Evolutionary conservation across 345 rosid species (phyloP), one percentile per base, ranked within the genome.

Genomic region (Angophora floribunda): DNA sequence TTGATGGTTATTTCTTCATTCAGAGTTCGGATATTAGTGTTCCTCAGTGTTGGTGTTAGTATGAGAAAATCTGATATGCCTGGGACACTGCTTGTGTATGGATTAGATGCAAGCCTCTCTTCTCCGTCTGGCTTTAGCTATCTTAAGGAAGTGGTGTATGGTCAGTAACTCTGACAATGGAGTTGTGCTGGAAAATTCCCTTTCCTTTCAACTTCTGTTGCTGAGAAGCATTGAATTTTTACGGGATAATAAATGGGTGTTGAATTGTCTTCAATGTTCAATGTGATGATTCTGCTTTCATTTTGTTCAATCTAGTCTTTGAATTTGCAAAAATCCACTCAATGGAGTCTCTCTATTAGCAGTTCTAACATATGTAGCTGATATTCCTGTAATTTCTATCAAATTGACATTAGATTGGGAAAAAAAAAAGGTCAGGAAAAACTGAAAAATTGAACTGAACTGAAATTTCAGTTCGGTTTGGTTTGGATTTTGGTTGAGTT

Each of bases 361-460:
- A 15, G 7, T 0, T n/a, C 10, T 67, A 30, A 30, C 21, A 0
- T 7, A 36, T 0, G 0, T 65, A 7, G 21, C 0, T 16, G 44
- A 19, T 5, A 7, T 0, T 9, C 21, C 79, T 1, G 0, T 67
- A 30, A 36, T 36, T 36, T 36, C 41, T 36, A 36, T 36, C 41
- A 36, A 36, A 36, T 67, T 7, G 79, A 15, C 44, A 9, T 32
- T 30, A 4, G 79, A 67, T 0, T 67, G 41, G 41, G 41, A 36
- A 36, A 36, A 36, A 36, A 36, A 36, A 36, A 36, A 36, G 41
- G 41, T 36, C 41, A 36, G 41, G 41, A 36, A 36, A 4, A 36
- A 36, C 41, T 36, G 41, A 36, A 36, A 36, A 36, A 36, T 36
- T 36, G 41, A 36, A 36, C 41, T 36, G 41, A 36, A 36, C 41